A percentile compares a stretch with the other conserved stretches of the same genome.
These are phyloP conservation scores for Trametes cingulata DNA, from an alignment of 768 basidiomycete species.

Conservation along the genomic window DNA sequence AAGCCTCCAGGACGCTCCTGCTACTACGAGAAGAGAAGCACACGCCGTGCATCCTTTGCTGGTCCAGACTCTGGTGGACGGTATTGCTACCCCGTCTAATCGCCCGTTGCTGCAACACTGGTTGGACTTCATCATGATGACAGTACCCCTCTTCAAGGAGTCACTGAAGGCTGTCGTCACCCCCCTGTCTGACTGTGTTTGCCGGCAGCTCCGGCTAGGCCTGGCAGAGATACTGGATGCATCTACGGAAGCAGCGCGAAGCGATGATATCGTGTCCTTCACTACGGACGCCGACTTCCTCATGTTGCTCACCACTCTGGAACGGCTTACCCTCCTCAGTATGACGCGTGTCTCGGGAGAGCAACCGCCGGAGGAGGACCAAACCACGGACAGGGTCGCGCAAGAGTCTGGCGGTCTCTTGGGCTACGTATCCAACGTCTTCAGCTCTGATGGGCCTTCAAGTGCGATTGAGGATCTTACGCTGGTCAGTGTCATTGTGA, in stretches of 20 bases:
- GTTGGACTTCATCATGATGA: slow-evolving; percentile 95
- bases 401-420: slow-evolving; percentile 69
- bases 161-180: slow-evolving; percentile 63
- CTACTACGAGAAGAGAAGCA: slow-evolving; percentile 32
- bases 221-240: slow-evolving; percentile 56
- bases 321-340: slow-evolving; percentile 76
- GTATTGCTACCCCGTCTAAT: slow-evolving; percentile 67
- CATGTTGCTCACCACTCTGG: slow-evolving; percentile 82
- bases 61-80: slow-evolving; percentile 78
- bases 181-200: slow-evolving; percentile 79
- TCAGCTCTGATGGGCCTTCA: slow-evolving; percentile 66
- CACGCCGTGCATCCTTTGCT: slow-evolving; percentile 71
- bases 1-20: slow-evolving; percentile 13
- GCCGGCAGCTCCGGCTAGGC: slow-evolving; percentile 61
- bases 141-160: slow-evolving; percentile 81
- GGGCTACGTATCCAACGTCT: slow-evolving; percentile 90
- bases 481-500: slow-evolving; percentile 43
- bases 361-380: slow-evolving; percentile 57
- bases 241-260: slow-evolving; percentile 38
- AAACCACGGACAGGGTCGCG: slow-evolving; percentile 50
- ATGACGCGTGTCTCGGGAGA: slow-evolving; percentile 58
- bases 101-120: slow-evolving; percentile 88
- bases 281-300: slow-evolving; percentile 81
- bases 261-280: slow-evolving; percentile 45
- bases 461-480: slow-evolving; percentile 53